Evolutionary conservation across 176 grass and related monocot genomes (phyloP).

Genomic region (Eleusine indica): DNA sequence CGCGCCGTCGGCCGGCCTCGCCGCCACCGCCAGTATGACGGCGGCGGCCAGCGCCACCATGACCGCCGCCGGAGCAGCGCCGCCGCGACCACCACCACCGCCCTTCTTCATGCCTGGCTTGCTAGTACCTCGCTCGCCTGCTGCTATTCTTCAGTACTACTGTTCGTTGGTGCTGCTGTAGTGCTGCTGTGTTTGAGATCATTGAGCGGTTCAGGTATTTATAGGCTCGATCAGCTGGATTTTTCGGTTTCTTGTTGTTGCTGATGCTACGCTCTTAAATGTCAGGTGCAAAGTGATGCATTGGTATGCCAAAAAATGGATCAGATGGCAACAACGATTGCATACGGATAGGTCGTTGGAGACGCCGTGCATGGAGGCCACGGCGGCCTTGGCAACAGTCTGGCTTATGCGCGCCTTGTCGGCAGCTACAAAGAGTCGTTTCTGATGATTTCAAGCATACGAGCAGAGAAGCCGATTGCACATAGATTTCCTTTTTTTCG

Average conservation of each 20-base stretch:
- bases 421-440: not conserved
- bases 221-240: constrained; percentile 34
- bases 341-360: not conserved
- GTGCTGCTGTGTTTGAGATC: not conserved
- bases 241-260: constrained; percentile 7
- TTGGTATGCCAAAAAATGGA: constrained; percentile 30
- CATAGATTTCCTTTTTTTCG: no score
- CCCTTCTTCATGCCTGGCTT: constrained; percentile 16
- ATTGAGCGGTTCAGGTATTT: constrained; percentile 37
- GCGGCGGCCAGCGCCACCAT: not conserved
- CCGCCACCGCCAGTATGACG: not conserved
- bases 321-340: constrained; percentile 8
- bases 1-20: not conserved
- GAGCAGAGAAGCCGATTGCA: not conserved
- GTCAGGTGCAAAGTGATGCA: constrained; percentile 13
- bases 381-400: not conserved
- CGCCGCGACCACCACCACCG: not conserved
- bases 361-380: constrained; percentile 14
- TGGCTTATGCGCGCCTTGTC: not conserved
- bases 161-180: not conserved
- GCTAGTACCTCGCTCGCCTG: no score
- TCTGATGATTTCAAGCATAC: no score
- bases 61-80: not conserved
- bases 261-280: constrained; percentile 37
- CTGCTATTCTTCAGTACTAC: not conserved